A percentile compares a stretch with the other conserved stretches of the same genome.
Evolutionary conservation across 2,329 filamentous ascomycete species (phyloP).

Genomic region (Xenosphaeropsis pyriputrescens): DNA sequence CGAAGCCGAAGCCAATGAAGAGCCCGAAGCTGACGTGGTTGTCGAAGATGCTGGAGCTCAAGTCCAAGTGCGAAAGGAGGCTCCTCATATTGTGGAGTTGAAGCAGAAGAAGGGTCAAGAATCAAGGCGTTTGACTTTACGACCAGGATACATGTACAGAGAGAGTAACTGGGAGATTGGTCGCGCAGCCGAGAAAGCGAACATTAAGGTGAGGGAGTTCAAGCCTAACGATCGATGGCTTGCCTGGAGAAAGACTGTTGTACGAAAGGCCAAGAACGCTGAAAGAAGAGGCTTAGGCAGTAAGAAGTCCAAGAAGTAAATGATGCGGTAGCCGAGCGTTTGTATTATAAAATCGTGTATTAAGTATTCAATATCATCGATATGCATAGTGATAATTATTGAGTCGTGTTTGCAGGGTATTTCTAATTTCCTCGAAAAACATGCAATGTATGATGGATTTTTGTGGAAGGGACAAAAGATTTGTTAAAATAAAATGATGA

Average conservation of each 20-base stretch:
- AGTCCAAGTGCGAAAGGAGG: not conserved
- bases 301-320: slow-evolving; percentile 12
- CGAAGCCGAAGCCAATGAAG: slow-evolving; percentile 2
- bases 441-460: too few species aligned
- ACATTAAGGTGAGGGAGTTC: slow-evolving; percentile 40
- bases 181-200: slow-evolving; percentile 42
- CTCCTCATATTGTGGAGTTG: slow-evolving; percentile 1
- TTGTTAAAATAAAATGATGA: too few species aligned
- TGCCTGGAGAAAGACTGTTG: slow-evolving; percentile 46
- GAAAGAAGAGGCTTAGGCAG: slow-evolving; percentile 37
- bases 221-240: slow-evolving; percentile 38
- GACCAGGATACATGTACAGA: slow-evolving; percentile 47
- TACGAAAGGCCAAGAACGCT: slow-evolving; percentile 30
- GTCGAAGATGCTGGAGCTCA: slow-evolving; percentile 4
- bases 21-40: slow-evolving; percentile 4
- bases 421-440: too few species aligned
- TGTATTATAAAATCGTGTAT: too few species aligned
- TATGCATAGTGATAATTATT: too few species aligned
- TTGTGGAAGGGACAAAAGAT: too few species aligned
- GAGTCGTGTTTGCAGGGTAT: too few species aligned
- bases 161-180: slow-evolving; percentile 57
- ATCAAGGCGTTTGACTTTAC: slow-evolving; percentile 22
- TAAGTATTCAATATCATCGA: too few species aligned
- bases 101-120: slow-evolving; percentile 18
- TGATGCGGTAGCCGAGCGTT: too few species aligned